Base-by-base conservation (phyloP, 2,329 filamentous ascomycete species). In the Exophiala alcalophila region DNA sequence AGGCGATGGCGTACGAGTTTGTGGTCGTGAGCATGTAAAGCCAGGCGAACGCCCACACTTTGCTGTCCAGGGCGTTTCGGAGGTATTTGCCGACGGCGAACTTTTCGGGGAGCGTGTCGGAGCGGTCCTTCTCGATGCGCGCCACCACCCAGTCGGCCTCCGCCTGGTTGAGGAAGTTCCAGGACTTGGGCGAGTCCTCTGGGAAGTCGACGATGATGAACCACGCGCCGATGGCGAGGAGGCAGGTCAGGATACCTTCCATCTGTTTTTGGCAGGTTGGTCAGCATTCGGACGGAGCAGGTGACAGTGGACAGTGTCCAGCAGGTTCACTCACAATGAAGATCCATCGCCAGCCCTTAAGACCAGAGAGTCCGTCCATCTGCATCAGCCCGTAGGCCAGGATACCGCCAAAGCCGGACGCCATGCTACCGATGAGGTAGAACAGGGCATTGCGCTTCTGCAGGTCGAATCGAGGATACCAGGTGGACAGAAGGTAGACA, bases 1-100 rank as follows among this genome's bases (percentile, higher is more conserved):
- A 91, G 3, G 85, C 83, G 6, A 92, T 75, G 0, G 85, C 80
- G 59, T 92, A 92, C 15, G 76, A 76, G 37, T 86, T 77, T 9
- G 84, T 85, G 1, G 86, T 89, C 2, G 78, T 77, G 12, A 49
- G 39, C 33, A 47, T 31, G 36, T 74, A 77, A 39, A 77, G 68
- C 53, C 69, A 45, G 1, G 72, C 76, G 42, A 76, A 78, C 2
- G 61, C 71, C 73, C 75, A 78, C 39, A 78, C 67, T 54, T 79
- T 78, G 40, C 66, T 54, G 48, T 78, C 75, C 1, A 61, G 40
- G 3, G 64, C 72, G 12, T 67, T 64, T 21, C 60, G 62, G 35
- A 77, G 59, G 58, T 74, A 78, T 42, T 70, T 70, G 12, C 53
- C 59, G 0, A 74, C 19, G 7, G 60, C 64, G 59, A 76, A 78